A percentile compares a stretch with the other conserved stretches of the same genome.
These are phyloP conservation scores for Lotus japonicus DNA, from an alignment of 306 rosid species.

Conservation along the genomic window DNA sequence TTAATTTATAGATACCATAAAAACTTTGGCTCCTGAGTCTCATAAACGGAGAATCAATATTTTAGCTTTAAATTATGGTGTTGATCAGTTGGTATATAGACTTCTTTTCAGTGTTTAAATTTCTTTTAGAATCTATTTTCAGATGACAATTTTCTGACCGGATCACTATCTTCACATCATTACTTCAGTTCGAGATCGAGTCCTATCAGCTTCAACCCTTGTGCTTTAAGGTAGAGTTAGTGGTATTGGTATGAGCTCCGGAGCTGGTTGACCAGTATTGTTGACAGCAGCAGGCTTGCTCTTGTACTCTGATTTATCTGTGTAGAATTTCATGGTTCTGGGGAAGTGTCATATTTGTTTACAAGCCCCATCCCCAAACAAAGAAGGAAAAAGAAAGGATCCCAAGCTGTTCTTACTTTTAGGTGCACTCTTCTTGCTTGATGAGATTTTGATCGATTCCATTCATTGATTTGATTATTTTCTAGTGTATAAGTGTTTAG, in stretches of 20 bases:
- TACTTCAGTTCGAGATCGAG: conserved; percentile 18
- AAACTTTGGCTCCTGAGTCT: background rate
- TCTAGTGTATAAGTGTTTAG: background rate
- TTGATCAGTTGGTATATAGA: background rate
- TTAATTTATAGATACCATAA: background rate
- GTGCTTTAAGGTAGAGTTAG: background rate
- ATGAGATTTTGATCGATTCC: conserved; percentile 23
- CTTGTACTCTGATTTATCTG: background rate
- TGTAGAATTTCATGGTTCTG: conserved; percentile 1
- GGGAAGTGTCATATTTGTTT: conserved; percentile 8
- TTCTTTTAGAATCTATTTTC: background rate
- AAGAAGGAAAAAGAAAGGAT: background rate
- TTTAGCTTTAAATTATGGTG: background rate
- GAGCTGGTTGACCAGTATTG: background rate
- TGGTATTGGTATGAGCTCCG: background rate
- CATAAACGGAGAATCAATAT: background rate
- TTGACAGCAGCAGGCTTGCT: background rate
- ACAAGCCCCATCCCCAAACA: background rate
- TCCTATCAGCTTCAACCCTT: background rate
- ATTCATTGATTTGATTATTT: conserved; percentile 31
- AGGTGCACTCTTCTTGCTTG: conserved; percentile 16
- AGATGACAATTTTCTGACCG: background rate
- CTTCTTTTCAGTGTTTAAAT: background rate
- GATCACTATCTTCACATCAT: background rate
- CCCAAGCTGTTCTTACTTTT: background rate